phyloP scores from a whole-genome alignment of 139 green algal species.

The Closterium sp. region DNA sequence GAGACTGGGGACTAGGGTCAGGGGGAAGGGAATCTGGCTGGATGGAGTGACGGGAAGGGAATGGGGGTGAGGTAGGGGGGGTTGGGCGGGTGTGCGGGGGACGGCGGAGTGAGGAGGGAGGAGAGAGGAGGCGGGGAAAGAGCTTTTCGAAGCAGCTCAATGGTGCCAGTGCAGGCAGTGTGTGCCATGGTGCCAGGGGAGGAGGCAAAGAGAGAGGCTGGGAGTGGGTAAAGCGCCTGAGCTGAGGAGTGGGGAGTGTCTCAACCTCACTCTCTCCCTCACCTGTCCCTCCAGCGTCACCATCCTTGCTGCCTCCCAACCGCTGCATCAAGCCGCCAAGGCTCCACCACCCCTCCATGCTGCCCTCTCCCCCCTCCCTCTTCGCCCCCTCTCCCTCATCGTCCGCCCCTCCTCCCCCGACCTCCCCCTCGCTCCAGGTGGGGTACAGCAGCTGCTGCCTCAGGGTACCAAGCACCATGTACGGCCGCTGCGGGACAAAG shows the following conservation, averaged over 20 bases:
- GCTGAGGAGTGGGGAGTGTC: no score
- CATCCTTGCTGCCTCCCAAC: neutral
- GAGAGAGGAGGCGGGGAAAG: no score
- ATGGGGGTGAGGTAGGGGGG: no score
- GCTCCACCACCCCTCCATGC: neutral
- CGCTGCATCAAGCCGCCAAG: neutral
- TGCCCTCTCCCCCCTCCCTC: neutral
- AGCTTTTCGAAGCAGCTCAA: no score
- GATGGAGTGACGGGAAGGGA: no score
- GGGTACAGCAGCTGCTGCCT: constrained; percentile 87
- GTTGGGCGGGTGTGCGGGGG: no score
- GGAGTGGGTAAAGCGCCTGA: no score
- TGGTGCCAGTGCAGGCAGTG: no score
- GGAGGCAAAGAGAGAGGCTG: neutral
- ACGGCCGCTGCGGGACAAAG: constrained; percentile 93
- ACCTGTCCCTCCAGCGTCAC: neutral
- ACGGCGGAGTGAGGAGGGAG: no score
- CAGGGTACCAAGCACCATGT: constrained; percentile 92
- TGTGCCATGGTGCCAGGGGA: neutral
- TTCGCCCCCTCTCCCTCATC: neutral
- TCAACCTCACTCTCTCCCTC: neutral
- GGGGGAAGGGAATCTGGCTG: no score
- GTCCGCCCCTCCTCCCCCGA: neutral
- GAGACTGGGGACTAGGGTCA: neutral
- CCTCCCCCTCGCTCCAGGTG: constrained; percentile 55